A percentile compares a stretch with the other conserved stretches of the same genome.
Evolutionary conservation across 2,329 filamentous ascomycete species (phyloP).

Genomic region (Cladosporium halotolerans): DNA sequence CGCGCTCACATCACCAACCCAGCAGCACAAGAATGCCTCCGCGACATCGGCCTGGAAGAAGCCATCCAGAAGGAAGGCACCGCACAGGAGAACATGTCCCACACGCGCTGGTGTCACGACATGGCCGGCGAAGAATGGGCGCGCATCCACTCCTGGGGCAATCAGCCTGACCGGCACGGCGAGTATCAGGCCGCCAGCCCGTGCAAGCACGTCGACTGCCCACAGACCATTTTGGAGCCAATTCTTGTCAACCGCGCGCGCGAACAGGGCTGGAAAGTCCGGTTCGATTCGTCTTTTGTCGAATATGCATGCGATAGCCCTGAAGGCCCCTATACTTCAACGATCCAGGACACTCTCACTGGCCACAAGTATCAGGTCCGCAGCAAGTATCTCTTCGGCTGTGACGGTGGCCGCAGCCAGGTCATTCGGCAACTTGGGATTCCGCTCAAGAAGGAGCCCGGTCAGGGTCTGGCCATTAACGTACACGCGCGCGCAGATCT

Average conservation of each 20-base stretch:
- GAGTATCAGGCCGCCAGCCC: conserved; percentile 39
- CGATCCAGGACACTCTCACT: conserved; percentile 32
- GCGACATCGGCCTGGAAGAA: conserved; percentile 40
- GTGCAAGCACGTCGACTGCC: conserved; percentile 38
- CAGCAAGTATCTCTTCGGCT: conserved; percentile 54
- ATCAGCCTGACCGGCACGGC: conserved; percentile 33
- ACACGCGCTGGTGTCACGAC: conserved; percentile 40
- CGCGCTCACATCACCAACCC: conserved; percentile 57
- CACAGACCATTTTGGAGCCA: conserved; percentile 41
- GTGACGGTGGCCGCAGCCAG: conserved; percentile 47
- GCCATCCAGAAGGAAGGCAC: conserved; percentile 30
- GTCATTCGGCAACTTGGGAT: conserved; percentile 43
- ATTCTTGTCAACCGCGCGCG: conserved; percentile 35
- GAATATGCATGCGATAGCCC: conserved; percentile 19
- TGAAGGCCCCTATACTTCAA: conserved; percentile 28
- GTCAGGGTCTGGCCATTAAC: conserved; percentile 46
- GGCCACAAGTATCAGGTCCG: conserved; percentile 41
- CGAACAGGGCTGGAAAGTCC: conserved; percentile 33
- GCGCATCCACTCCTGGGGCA: conserved; percentile 39
- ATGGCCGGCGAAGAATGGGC: conserved; percentile 42
- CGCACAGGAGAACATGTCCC: conserved; percentile 31
- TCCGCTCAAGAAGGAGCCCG: conserved; percentile 37
- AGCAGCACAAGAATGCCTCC: conserved; percentile 47
- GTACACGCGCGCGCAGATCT: conserved; percentile 48
- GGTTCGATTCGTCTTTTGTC: conserved; percentile 36